Conservation (phyloP, 2,329 filamentous ascomycete species). For the Laburnicola sp. region DNA sequence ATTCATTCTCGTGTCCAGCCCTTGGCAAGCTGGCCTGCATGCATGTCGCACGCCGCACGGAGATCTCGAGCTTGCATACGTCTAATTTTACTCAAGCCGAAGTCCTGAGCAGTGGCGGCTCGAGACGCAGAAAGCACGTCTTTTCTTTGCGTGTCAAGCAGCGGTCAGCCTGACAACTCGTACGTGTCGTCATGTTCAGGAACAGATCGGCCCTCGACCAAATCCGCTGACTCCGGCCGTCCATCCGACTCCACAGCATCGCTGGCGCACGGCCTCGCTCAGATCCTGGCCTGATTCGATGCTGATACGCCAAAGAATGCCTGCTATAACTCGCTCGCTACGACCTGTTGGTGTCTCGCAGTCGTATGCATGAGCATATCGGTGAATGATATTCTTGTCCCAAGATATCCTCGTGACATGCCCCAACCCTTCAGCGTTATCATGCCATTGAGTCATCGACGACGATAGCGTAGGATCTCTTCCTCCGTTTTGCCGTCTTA, state of each 20-base stretch:
- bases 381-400: background rate
- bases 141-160: too few relatives aligned
- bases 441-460: conserved; percentile 5
- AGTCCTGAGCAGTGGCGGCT: conserved; percentile 57
- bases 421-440: background rate
- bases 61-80: background rate
- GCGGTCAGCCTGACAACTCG: background rate
- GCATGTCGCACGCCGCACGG: background rate
- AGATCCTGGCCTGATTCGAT: background rate
- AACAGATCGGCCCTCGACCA: conserved; percentile 1
- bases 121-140: background rate
- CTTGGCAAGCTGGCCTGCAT: background rate
- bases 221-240: conserved; percentile 3
- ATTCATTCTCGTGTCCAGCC: conserved; percentile 4
- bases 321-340: background rate
- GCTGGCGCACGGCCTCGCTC: conserved; percentile 1
- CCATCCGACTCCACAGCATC: background rate
- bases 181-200: conserved; percentile 1
- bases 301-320: background rate
- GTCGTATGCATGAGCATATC: conserved; percentile 1
- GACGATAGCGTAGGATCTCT: conserved; percentile 1
- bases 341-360: background rate
- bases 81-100: conserved; percentile 25
- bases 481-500: background rate
- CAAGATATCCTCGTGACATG: background rate